Evolutionary conservation across 768 basidiomycete genomes (phyloP).

Genomic region (Amanita muscaria): DNA sequence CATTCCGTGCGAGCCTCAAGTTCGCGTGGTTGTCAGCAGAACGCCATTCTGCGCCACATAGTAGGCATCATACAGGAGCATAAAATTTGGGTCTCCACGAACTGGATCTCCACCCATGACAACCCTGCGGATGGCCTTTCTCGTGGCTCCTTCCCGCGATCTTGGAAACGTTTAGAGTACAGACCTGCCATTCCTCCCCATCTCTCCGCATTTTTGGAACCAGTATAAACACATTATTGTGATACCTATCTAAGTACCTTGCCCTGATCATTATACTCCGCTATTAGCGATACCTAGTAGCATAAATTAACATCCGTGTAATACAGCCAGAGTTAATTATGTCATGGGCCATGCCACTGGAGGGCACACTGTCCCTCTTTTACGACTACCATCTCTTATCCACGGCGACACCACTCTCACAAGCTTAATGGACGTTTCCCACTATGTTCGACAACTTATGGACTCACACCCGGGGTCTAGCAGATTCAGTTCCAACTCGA

Average conservation of each 20-base stretch:
- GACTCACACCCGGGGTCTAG: neutral
- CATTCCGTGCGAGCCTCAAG: constrained; percentile 16
- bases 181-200: neutral
- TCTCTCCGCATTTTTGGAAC: neutral
- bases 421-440: neutral
- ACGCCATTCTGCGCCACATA: constrained; percentile 19
- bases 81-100: constrained; percentile 18
- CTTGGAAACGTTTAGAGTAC: neutral
- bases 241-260: no score
- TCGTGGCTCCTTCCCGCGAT: constrained; percentile 9
- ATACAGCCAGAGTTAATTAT: no score
- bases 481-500: neutral
- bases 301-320: no score
- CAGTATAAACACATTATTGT: no score
- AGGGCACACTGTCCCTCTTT: no score
- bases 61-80: constrained; percentile 15
- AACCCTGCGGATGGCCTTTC: constrained; percentile 19
- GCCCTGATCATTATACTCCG: no score
- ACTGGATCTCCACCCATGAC: constrained; percentile 19
- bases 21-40: constrained; percentile 22
- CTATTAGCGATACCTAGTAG: no score
- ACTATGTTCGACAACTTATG: neutral
- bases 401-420: no score
- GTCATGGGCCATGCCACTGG: no score
- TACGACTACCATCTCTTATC: no score